Base-by-base conservation (phyloP, 1,139 yeast species). In the Cylindricascospora bacillispora region DNA sequence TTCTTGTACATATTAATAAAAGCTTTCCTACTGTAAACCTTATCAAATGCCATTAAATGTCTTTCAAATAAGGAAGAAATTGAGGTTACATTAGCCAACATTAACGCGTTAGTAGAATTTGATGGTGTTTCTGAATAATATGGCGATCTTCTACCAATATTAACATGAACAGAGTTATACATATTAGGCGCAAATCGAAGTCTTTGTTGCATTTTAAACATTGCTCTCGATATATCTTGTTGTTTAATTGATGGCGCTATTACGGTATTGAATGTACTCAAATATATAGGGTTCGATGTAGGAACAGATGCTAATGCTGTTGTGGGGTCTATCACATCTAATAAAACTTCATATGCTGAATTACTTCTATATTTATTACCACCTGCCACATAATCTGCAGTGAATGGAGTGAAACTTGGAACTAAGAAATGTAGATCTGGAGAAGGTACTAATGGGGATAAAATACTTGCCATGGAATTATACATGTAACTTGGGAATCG, bases 401-500 rank as follows among this genome's bases (percentile, higher is more conserved):
- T 73, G 52, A 79, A 83, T 2, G 98, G 97, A 0, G 95, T 83
- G 44, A 81, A 80, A 32, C 94, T 73, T 4, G 95, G 79, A 24
- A 79, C 70, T 16, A 89, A 59, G 48, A 89, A 92, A 54, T 89
- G 95, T 41, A 86, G 63, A 31, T 82, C 83, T 1, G 97, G 94
- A 0, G 86, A 76, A 1, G 97, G 95, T 3, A 89, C 70, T 39
- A 92, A 58, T 1, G 92, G 73, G 1, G 95, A 77, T 35, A 85
- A 58, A 12, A 89, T 75, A 30, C 93, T 77, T 27, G 86, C 83
- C 42, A 80, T 60, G 12, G 93, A 85, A 44, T 80, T 80, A 62
- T 81, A 89, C 70, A 85, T 75, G 55, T 85, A 85, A 28, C 93
- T 78, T 3, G 98, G 98, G 52, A 82, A 89, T 39, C 98, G 63